Conservation (phyloP, 495 filamentous ascomycete species). For the Aspergillus sparsus region DNA sequence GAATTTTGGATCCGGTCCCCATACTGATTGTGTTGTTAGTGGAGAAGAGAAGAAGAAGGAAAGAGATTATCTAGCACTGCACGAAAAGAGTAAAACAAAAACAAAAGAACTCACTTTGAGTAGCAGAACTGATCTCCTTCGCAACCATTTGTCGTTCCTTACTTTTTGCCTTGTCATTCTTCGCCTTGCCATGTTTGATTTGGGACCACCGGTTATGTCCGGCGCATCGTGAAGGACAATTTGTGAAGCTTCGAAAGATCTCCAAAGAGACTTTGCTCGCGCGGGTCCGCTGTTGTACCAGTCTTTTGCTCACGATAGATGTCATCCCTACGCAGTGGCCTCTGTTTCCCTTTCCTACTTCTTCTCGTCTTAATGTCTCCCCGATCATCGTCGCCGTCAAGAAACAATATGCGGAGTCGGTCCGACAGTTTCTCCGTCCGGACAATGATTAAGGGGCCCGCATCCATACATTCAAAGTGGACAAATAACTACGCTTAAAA, state of each 20-base stretch:
- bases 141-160: constrained; percentile 51
- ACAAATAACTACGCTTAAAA: constrained; percentile 10
- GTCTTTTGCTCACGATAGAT: constrained; percentile 19
- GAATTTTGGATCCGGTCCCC: constrained; percentile 67
- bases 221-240: constrained; percentile 50
- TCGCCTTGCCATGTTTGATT: constrained; percentile 91
- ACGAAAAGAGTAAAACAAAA: constrained; percentile 3
- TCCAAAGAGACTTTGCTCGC: constrained; percentile 19
- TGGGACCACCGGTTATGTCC: constrained; percentile 94
- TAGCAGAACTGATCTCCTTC: constrained; percentile 55
- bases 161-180: constrained; percentile 63
- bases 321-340: constrained; percentile 12
- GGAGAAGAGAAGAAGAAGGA: constrained; percentile 7
- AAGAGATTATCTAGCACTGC: neutral
- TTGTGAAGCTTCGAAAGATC: constrained; percentile 50
- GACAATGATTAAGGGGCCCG: constrained; percentile 33
- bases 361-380: neutral
- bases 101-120: constrained; percentile 47
- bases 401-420: constrained; percentile 26
- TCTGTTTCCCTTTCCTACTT: neutral
- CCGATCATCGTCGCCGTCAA: too few species aligned
- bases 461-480: constrained; percentile 7
- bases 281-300: constrained; percentile 20
- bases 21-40: constrained; percentile 37
- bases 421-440: constrained; percentile 40